Evolutionary conservation across 169 alveolate genomes (phyloP).

Genomic region (Plasmodium ovale): DNA sequence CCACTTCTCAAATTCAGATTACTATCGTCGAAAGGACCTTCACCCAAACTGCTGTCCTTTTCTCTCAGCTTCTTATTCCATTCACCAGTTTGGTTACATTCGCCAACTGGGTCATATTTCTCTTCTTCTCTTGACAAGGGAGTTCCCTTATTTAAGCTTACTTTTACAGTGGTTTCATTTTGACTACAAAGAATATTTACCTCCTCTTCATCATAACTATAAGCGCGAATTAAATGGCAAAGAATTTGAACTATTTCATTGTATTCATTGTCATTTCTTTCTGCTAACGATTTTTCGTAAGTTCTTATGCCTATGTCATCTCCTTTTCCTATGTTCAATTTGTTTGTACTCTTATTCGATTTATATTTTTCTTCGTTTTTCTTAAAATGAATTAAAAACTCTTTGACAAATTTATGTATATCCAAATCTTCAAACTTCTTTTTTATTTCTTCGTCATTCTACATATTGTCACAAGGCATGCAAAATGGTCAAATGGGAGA

Average conservation of each 20-base stretch:
- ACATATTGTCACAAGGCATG: background rate
- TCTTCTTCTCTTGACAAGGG: too few relatives aligned
- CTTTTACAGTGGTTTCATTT: background rate
- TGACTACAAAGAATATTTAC: background rate
- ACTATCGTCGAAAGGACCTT: too few relatives aligned
- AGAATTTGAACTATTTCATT: conserved; percentile 26
- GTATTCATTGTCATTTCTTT: conserved; percentile 28
- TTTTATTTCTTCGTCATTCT: conserved; percentile 49
- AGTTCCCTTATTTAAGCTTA: too few relatives aligned
- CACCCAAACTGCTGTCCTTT: too few relatives aligned
- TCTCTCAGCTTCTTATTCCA: too few relatives aligned
- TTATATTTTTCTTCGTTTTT: conserved; percentile 67
- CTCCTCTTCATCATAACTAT: background rate
- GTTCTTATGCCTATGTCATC: background rate
- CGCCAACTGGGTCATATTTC: too few relatives aligned
- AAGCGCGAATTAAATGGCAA: conserved; percentile 27
- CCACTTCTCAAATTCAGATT: too few relatives aligned
- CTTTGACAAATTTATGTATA: conserved; percentile 36
- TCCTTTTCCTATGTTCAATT: background rate
- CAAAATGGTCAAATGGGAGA: background rate
- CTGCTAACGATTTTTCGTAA: background rate
- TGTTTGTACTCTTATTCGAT: conserved; percentile 3
- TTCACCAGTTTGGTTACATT: too few relatives aligned
- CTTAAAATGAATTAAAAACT: conserved; percentile 48
- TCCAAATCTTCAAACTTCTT: conserved; percentile 58